Evolutionary conservation across 345 rosid genomes (phyloP).

Genomic region (Chamaenerion angustifolium): DNA sequence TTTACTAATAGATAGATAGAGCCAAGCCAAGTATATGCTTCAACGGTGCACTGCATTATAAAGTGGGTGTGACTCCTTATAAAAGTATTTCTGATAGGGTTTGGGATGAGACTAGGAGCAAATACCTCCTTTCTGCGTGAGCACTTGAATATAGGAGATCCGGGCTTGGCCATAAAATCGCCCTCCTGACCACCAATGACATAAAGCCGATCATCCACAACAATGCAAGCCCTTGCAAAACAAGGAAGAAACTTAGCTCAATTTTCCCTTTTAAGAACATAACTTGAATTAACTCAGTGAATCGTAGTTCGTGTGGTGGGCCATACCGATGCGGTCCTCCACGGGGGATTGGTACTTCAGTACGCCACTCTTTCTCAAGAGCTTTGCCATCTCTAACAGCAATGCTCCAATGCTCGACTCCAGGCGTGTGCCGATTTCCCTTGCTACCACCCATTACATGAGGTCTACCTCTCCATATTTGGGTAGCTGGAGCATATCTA

Average conservation of each 20-base stretch:
- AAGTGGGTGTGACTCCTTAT: no score
- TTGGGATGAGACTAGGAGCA: no score
- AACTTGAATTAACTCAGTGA: no score
- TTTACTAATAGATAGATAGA: no score
- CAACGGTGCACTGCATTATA: no score
- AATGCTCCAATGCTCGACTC: slow-evolving; percentile 74
- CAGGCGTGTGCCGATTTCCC: slow-evolving; percentile 70
- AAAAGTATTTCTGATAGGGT: no score
- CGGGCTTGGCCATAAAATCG: slow-evolving; percentile 81
- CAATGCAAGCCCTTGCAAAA: slow-evolving; percentile 45
- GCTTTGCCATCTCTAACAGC: slow-evolving; percentile 66
- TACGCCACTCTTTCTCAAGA: slow-evolving; percentile 46
- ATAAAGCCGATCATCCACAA: slow-evolving; percentile 30
- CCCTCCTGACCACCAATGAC: slow-evolving; percentile 90
- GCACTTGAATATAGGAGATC: slow-evolving; percentile 73
- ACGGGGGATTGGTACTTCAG: slow-evolving; percentile 60
- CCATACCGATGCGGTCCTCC: slow-evolving; percentile 87
- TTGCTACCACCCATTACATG: slow-evolving; percentile 90
- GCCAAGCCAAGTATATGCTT: no score
- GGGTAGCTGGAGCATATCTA: slow-evolving; percentile 90
- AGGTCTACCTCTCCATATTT: slow-evolving; percentile 84
- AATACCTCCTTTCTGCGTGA: slow-evolving; percentile 73
- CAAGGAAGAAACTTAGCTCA: not conserved
- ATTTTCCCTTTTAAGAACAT: no score
- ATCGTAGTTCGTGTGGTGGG: no score